Base-by-base conservation (phyloP, 768 basidiomycete species). In the Collybia mongolica region DNA sequence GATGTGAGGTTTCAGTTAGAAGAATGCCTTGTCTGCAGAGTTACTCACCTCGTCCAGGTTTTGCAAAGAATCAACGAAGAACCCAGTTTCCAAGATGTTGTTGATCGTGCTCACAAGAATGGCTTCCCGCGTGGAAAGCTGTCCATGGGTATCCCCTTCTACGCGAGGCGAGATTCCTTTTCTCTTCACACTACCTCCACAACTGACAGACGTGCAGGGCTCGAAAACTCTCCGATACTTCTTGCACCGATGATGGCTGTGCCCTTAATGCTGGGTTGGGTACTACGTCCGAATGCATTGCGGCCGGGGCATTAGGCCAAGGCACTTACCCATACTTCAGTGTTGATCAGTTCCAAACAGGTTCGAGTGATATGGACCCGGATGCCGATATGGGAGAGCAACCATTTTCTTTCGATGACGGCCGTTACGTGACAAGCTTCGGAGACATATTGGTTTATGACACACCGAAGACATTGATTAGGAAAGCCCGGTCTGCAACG, bases 251-350 rank as follows among this genome's bases (percentile, higher is more conserved):
- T 12, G 32, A 32, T 14, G 11, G 32, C 11, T 32, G 32, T 12
- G 32, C 5, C 32, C 32, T 32, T 32, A 9, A 5, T 14, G 32
- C 32, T 32, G 32, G 32, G 7, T 12, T 32, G 11, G 32, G 32
- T 14, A 32, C 6, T 3, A 32, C 32, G 3, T 32, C 32, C 11
- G 32, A 32, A 14, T 47, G 52, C 19, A 22, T 53, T 15, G 19
- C 46, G 19, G 18, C 46, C 3, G 38, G 37, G 7, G 52, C 29
- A 6, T 35, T 53, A 3, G 52, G 46, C 8, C 52, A 53, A 42
- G 46, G 46, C n/a, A 53, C 52, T 32, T 53, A 35, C 47, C 52
- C 52, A 6, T 53, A 53, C 37, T 53, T 32, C 32, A 32, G 32
- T 12, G 32, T 32, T 6, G 32, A 32, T 32, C 32, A 32, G 11